Conservation (phyloP, 768 basidiomycete genomes). For the Tremella fuciformis region DNA sequence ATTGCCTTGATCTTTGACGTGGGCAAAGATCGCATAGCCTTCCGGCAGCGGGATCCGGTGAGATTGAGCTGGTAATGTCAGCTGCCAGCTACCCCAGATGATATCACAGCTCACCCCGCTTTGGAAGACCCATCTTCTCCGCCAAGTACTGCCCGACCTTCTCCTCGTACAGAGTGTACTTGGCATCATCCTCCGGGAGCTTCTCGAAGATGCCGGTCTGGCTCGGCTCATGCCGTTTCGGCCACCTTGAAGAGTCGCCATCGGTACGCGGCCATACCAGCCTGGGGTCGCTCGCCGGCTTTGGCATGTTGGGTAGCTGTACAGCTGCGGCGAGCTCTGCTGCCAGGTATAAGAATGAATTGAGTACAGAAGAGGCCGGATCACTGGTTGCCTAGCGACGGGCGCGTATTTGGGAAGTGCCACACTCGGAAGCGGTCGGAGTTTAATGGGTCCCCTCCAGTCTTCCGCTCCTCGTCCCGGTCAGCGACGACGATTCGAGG, state of each 20-base stretch:
- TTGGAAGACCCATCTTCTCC: constrained; percentile 11
- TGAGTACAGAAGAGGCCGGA: not conserved
- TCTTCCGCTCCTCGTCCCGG: not conserved
- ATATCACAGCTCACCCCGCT: constrained; percentile 4
- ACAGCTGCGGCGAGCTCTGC: not conserved
- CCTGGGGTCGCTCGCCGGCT: constrained; percentile 19
- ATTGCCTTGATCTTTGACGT: constrained; percentile 28
- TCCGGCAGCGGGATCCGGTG: constrained; percentile 30
- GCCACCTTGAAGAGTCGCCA: constrained; percentile 25
- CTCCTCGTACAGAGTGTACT: constrained; percentile 30
- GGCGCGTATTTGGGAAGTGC: not conserved
- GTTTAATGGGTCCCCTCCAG: not conserved
- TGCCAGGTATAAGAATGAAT: not conserved
- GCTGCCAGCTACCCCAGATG: not conserved
- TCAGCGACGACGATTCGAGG: not conserved
- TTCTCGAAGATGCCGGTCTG: constrained; percentile 18
- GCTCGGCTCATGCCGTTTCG: constrained; percentile 5
- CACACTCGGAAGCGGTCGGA: constrained; percentile 1
- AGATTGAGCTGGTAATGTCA: constrained; percentile 5
- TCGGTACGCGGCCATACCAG: constrained; percentile 41
- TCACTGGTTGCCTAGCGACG: not conserved
- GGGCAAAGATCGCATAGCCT: constrained; percentile 39
- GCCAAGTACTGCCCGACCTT: constrained; percentile 35
- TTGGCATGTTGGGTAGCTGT: not conserved
- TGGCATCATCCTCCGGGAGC: constrained; percentile 12